Conservation (phyloP, 805 yeast genomes). For the Huiozyma naganishii region DNA sequence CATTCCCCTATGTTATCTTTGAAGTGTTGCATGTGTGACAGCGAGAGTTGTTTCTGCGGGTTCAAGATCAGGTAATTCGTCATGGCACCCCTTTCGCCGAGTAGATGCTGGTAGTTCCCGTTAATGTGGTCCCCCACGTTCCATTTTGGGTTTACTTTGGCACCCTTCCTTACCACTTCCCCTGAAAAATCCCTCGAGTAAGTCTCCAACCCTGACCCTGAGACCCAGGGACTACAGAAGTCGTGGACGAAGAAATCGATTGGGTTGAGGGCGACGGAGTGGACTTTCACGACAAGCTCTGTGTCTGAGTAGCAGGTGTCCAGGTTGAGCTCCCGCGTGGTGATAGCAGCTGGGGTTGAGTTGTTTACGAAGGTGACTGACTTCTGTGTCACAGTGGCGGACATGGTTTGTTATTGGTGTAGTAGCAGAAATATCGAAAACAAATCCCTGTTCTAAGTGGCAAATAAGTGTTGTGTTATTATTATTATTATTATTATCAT, state of each 20-base stretch:
- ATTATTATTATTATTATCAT: no score
- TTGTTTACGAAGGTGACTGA: constrained; percentile 17
- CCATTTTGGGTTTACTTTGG: constrained; percentile 9
- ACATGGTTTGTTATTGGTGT: neutral
- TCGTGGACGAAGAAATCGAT: constrained; percentile 16
- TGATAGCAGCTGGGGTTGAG: constrained; percentile 12
- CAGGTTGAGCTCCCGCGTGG: constrained; percentile 15
- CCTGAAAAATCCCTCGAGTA: constrained; percentile 24
- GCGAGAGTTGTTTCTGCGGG: constrained; percentile 18
- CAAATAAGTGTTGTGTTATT: no score
- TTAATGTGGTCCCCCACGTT: constrained; percentile 20
- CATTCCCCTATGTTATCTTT: constrained; percentile 2
- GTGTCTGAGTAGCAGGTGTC: constrained; percentile 14
- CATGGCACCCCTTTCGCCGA: constrained; percentile 32
- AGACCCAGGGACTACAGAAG: constrained; percentile 6
- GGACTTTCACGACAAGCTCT: constrained; percentile 21
- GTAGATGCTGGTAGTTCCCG: constrained; percentile 17
- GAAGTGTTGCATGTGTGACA: constrained; percentile 24
- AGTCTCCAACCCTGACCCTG: constrained; percentile 11
- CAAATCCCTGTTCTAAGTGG: no score
- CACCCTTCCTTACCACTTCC: constrained; percentile 19
- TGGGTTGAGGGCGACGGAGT: constrained; percentile 27
- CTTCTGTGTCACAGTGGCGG: constrained; percentile 8
- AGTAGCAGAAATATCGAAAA: no score
- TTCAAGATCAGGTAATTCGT: constrained; percentile 37